Evolutionary conservation across 768 basidiomycete species (phyloP).

Genomic region (Boletellus ananiceps): DNA sequence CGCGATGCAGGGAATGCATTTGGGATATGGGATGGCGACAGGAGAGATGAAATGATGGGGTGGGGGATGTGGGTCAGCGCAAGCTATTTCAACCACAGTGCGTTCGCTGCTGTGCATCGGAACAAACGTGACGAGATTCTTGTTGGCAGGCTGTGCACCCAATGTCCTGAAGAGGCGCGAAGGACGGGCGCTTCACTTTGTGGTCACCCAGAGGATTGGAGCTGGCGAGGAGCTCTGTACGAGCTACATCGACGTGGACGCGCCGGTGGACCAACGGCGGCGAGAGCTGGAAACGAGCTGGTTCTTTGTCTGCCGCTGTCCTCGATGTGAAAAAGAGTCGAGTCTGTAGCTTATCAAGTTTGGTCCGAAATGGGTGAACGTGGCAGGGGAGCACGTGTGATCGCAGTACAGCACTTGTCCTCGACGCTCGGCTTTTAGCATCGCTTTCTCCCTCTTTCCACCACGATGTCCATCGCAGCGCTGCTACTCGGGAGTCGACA

Average conservation of each 20-base stretch:
- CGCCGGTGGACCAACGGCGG: slow-evolving; percentile 33
- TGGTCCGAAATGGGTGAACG: too few relatives aligned
- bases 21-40: slow-evolving; percentile 58
- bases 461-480: slow-evolving; percentile 20
- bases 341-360: background rate
- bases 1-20: slow-evolving; percentile 66
- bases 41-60: slow-evolving; percentile 54
- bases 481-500: slow-evolving; percentile 12
- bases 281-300: slow-evolving; percentile 44
- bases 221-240: slow-evolving; percentile 56
- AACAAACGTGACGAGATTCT: background rate
- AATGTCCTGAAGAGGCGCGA: slow-evolving; percentile 45
- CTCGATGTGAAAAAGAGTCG: slow-evolving; percentile 36
- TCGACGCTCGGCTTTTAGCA: background rate
- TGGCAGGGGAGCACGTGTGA: slow-evolving; percentile 14
- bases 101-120: slow-evolving; percentile 5
- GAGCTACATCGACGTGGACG: slow-evolving; percentile 44
- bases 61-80: slow-evolving; percentile 59
- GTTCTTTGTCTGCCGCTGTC: slow-evolving; percentile 54
- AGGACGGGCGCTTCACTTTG: slow-evolving; percentile 45
- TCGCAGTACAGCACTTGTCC: background rate
- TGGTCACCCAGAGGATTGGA: slow-evolving; percentile 38
- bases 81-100: slow-evolving; percentile 69
- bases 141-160: slow-evolving; percentile 44
- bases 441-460: background rate